phyloP scores from a whole-genome alignment of 2,329 filamentous ascomycete genomes.

The Xylariomycetidae sp. region DNA sequence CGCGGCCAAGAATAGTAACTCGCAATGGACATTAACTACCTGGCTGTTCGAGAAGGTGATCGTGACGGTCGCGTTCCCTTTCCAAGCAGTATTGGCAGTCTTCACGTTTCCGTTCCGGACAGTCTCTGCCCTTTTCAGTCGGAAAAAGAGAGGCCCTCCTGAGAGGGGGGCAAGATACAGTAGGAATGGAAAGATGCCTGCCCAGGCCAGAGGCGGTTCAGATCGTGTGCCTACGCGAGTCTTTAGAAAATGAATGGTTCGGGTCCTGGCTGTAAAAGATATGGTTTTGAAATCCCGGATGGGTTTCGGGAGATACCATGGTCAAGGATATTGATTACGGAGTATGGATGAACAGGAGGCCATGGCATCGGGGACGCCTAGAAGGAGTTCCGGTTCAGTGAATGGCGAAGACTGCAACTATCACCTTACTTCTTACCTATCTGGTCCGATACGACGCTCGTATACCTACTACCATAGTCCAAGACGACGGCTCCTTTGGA shows the following conservation, averaged over 20 bases:
- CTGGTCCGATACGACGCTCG: no score
- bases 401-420: no score
- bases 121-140: slow-evolving; percentile 28
- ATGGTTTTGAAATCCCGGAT: slow-evolving; percentile 4
- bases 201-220: slow-evolving; percentile 12
- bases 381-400: no score
- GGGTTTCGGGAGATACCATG: slow-evolving; percentile 3
- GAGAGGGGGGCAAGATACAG: slow-evolving; percentile 21
- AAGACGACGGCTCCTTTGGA: no score
- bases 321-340: no score
- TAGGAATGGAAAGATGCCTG: slow-evolving; percentile 14
- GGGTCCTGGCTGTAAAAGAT: slow-evolving; percentile 1
- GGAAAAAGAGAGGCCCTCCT: slow-evolving; percentile 23
- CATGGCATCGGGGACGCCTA: no score
- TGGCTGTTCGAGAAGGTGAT: slow-evolving; percentile 34
- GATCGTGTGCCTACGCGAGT: slow-evolving; percentile 23
- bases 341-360: no score
- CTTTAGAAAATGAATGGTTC: slow-evolving; percentile 15
- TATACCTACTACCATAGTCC: no score
- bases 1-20: slow-evolving; percentile 51
- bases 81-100: slow-evolving; percentile 35
- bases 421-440: no score
- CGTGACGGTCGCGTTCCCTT: slow-evolving; percentile 35
- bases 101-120: slow-evolving; percentile 36
- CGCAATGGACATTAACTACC: slow-evolving; percentile 31